Evolutionary conservation across 306 rosid genomes (phyloP).

Genomic region (Malus fusca): DNA sequence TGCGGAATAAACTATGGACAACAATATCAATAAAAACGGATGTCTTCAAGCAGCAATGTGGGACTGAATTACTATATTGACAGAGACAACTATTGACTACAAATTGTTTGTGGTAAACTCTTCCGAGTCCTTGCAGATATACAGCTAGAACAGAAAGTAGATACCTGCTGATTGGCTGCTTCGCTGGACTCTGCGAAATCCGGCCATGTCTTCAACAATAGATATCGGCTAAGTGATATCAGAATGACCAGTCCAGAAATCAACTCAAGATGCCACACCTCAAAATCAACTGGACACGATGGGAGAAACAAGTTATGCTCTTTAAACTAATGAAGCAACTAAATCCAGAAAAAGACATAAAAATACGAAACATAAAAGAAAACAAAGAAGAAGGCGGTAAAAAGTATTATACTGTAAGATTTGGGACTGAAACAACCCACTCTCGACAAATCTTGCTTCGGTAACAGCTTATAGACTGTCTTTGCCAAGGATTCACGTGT

Average conservation of each 20-base stretch:
- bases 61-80: background rate
- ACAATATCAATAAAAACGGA: background rate
- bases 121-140: background rate
- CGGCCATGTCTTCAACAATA: conserved; percentile 70
- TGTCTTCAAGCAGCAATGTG: conserved; percentile 15
- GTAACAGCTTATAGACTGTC: background rate
- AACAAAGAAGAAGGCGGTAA: background rate
- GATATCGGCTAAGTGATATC: conserved; percentile 63
- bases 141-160: conserved; percentile 12
- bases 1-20: conserved; percentile 9
- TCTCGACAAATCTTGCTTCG: background rate
- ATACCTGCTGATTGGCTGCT: conserved; percentile 83
- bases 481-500: background rate
- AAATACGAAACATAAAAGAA: background rate
- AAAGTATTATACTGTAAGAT: background rate
- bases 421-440: background rate
- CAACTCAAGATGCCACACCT: conserved; percentile 92
- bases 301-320: background rate
- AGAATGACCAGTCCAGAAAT: conserved; percentile 59
- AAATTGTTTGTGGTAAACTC: background rate
- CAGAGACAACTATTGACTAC: background rate
- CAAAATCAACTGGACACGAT: conserved; percentile 67
- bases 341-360: background rate
- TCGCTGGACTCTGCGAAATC: conserved; percentile 87
- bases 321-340: conserved; percentile 3